A percentile compares a stretch with the other conserved stretches of the same genome.
Evolutionary conservation across 176 grass and related monocot genomes (phyloP).

Genomic region (Raddia guianensis): DNA sequence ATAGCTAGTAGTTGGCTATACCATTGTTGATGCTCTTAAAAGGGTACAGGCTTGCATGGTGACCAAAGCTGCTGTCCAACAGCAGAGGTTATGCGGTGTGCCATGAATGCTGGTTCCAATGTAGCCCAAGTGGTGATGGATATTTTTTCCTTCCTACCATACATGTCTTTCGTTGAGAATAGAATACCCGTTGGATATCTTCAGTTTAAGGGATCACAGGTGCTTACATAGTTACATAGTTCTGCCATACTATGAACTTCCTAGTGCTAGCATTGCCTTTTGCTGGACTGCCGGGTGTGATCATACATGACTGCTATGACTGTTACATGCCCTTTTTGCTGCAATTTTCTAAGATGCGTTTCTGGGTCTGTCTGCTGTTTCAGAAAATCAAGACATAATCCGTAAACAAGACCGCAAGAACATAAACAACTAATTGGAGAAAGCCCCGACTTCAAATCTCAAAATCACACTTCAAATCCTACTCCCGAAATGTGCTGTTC

Average conservation of each 20-base stretch:
- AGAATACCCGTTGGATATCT: neutral
- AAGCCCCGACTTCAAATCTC: neutral
- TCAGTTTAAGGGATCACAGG: neutral
- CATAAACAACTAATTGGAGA: neutral
- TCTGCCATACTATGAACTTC: neutral
- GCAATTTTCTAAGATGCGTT: neutral
- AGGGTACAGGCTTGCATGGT: neutral
- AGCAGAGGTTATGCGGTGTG: neutral
- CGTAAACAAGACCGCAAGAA: neutral
- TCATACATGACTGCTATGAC: neutral
- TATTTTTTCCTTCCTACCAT: neutral
- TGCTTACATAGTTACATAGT: neutral
- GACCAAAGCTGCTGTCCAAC: neutral
- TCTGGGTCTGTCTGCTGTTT: neutral
- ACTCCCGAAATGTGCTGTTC: neutral
- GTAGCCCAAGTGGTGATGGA: neutral
- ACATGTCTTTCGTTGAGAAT: neutral
- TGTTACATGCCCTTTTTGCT: neutral
- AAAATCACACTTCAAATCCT: neutral
- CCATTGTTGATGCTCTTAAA: no score
- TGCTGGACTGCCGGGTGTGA: neutral
- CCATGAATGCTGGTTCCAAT: neutral
- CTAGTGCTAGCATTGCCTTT: neutral
- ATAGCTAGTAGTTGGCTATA: no score
- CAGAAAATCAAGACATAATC: neutral